These are phyloP conservation scores for Multifurca ochricompacta DNA, from an alignment of 768 basidiomycete genomes.

Conservation along the genomic window DNA sequence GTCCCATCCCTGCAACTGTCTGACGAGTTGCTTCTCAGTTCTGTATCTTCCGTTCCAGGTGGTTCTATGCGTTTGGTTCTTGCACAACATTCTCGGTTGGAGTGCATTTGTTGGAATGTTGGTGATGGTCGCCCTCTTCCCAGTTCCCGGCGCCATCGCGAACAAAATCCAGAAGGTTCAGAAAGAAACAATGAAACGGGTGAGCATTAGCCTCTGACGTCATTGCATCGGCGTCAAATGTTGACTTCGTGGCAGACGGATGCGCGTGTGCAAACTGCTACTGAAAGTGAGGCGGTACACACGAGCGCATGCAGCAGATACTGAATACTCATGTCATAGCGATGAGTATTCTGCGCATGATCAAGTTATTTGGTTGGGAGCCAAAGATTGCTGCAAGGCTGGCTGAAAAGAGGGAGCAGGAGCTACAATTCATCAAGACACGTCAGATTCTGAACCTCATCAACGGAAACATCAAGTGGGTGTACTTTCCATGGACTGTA, in stretches of 20 bases:
- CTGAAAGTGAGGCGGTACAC: slow-evolving; percentile 29
- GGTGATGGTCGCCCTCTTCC: slow-evolving; percentile 34
- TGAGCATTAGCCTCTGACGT: slow-evolving; percentile 16
- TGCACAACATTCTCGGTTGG: slow-evolving; percentile 46
- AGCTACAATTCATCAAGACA: slow-evolving; percentile 31
- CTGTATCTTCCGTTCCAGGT: slow-evolving; percentile 37
- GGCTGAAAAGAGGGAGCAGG: slow-evolving; percentile 32
- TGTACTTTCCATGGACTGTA: neutral
- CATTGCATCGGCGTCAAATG: neutral
- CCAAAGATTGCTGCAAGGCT: slow-evolving; percentile 34
- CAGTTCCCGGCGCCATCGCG: slow-evolving; percentile 36
- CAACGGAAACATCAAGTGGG: slow-evolving; percentile 29
- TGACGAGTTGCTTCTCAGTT: slow-evolving; percentile 11
- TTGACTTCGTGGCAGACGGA: slow-evolving; percentile 32
- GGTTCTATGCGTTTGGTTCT: slow-evolving; percentile 33
- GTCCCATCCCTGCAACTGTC: neutral
- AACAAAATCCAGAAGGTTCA: slow-evolving; percentile 31
- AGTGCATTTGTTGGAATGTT: slow-evolving; percentile 37
- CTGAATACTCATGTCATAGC: slow-evolving; percentile 21
- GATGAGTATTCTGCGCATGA: slow-evolving; percentile 36
- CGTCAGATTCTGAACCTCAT: slow-evolving; percentile 30
- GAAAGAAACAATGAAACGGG: slow-evolving; percentile 34
- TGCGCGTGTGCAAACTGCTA: slow-evolving; percentile 37
- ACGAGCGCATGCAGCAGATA: neutral
- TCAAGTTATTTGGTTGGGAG: slow-evolving; percentile 62